Evolutionary conservation across 768 basidiomycete genomes (phyloP), one percentile per base, ranked within the genome.

Genomic region (Termitomyces eurrhizus): DNA sequence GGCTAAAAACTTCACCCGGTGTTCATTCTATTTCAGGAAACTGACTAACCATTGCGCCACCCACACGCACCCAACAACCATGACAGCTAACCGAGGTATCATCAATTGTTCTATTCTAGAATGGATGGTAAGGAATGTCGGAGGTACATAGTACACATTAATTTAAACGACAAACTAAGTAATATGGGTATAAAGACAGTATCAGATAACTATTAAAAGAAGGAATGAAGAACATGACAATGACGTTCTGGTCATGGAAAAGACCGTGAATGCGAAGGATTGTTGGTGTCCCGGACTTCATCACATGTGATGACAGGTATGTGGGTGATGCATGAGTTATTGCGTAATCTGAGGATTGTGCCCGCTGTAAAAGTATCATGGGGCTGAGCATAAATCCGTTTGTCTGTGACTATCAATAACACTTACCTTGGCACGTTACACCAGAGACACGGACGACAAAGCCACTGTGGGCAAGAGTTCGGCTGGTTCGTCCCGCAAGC

Each of bases 211-310:
- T 44, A 42, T 39, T 21, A 52, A 45, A 62, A 49, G 55, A 52
- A 54, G 26, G 52, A 51, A 52, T 36, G 57, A 59, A 57, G 54
- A 59, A 56, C 51, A 42, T 29, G 33, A 52, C 18, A 57, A 42
- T 29, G 33, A 52, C 18, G 59, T 60, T 54, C 54, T 56, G 60
- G 54, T 61, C 62, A 61, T 58, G 52, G 44, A 63, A 69, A 66
- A 55, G 67, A 69, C 62, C 59, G 68, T 69, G 64, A 57, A 62
- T 60, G 63, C 52, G 54, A 65, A 68, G 48, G 68, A 69, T 65
- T 64, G 66, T 58, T 61, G 58, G 41, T 55, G 51, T 58, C 57
- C 53, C 51, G 36, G 53, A 58, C 35, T 62, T 52, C 61, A 58
- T 62, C 58, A 50, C 51, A 59, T 59, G 53, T 44, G 57, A 59